phyloP scores from a whole-genome alignment of 352 stramenopile species.

The Saprolegnia parasitica region DNA sequence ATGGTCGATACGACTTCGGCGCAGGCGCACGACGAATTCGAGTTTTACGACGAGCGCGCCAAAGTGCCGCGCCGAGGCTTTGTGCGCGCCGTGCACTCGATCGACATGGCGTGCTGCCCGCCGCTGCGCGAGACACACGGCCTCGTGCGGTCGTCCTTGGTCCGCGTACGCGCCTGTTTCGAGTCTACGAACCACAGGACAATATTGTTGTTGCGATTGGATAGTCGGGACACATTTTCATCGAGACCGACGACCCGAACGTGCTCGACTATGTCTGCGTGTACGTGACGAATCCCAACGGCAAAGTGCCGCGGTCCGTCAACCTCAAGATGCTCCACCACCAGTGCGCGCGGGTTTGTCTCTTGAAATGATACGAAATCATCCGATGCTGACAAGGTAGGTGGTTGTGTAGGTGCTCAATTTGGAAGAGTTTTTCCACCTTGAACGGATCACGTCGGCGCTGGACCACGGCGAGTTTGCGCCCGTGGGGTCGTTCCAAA shows the following conservation, averaged over 20 bases:
- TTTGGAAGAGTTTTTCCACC: conserved; percentile 20
- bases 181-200: conserved; percentile 54
- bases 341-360: conserved; percentile 10
- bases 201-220: too few species aligned
- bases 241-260: conserved; percentile 19
- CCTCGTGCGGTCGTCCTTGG: conserved; percentile 60
- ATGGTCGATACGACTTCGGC: too few species aligned
- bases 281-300: background rate
- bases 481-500: background rate
- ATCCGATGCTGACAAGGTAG: background rate
- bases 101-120: conserved; percentile 64
- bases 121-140: conserved; percentile 49
- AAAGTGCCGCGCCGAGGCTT: conserved; percentile 52
- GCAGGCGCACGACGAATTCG: conserved; percentile 57
- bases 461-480: conserved; percentile 10
- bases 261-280: conserved; percentile 15
- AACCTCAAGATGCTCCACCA: background rate
- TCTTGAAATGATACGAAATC: background rate
- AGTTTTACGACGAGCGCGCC: conserved; percentile 66
- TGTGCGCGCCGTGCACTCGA: conserved; percentile 73
- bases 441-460: background rate
- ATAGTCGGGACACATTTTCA: conserved; percentile 19
- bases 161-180: conserved; percentile 73
- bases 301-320: background rate
- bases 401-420: conserved; percentile 17